Evolutionary conservation across 106 monocot species (phyloP).

Genomic region (Dioscorea dumetorum): DNA sequence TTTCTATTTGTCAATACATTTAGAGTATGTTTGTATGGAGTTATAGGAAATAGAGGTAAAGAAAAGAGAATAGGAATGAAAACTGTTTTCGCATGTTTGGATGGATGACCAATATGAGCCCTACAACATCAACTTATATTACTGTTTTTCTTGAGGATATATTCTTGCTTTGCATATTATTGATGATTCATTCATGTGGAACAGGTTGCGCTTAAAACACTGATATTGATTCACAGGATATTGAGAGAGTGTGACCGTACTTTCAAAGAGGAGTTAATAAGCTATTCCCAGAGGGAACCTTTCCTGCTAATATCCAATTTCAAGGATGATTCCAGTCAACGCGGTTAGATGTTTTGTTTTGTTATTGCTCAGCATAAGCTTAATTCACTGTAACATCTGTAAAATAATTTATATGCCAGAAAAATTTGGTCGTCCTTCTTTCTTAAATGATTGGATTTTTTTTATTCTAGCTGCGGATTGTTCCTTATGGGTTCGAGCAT

Average conservation of each 20-base stretch:
- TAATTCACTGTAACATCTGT: no score
- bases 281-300: conserved; percentile 49
- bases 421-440: no score
- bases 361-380: no score
- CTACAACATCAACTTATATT: no score
- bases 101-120: no score
- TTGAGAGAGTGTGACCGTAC: conserved; percentile 82
- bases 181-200: conserved; percentile 1
- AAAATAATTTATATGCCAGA: no score
- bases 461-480: conserved; percentile 81
- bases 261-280: conserved; percentile 71
- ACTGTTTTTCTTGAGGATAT: neutral
- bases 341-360: conserved; percentile 29
- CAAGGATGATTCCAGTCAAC: conserved; percentile 87
- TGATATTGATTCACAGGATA: conserved; percentile 79
- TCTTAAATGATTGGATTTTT: neutral
- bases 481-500: conserved; percentile 79
- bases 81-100: no score
- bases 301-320: conserved; percentile 73
- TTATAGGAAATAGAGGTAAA: no score
- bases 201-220: conserved; percentile 88
- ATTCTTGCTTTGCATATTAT: neutral
- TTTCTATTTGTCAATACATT: no score
- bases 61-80: no score
- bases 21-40: no score